These are phyloP conservation scores for Rhizopus stolonifer DNA, from an alignment of 371 early-diverging fungal genomes.

Conservation along the genomic window DNA sequence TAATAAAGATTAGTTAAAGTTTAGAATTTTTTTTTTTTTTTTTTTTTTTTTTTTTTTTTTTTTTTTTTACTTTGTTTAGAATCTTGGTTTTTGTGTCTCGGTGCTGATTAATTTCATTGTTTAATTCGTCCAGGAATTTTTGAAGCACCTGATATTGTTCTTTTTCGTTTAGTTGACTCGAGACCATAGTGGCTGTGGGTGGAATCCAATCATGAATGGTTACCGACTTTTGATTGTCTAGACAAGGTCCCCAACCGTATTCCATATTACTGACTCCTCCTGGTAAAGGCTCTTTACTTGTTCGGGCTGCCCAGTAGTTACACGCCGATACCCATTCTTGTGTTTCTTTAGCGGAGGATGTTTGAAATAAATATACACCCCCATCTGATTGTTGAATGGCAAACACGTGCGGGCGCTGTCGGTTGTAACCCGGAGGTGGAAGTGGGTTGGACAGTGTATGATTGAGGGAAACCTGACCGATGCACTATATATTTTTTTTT, in stretches of 20 bases:
- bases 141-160: constrained; percentile 35
- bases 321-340: constrained; percentile 84
- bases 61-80: constrained; percentile 39
- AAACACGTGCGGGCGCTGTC: constrained; percentile 80
- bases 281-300: constrained; percentile 83
- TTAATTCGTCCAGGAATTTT: constrained; percentile 31
- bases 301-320: constrained; percentile 93
- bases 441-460: constrained; percentile 82
- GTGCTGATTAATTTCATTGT: constrained; percentile 43
- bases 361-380: constrained; percentile 85
- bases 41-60: too few species aligned
- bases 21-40: too few species aligned
- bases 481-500: constrained; percentile 36
- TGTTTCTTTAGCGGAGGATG: constrained; percentile 64
- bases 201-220: constrained; percentile 46
- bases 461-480: constrained; percentile 70
- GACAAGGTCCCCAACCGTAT: constrained; percentile 86
- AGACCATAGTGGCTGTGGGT: constrained; percentile 38
- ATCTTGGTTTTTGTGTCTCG: constrained; percentile 45
- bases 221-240: constrained; percentile 42
- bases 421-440: constrained; percentile 83
- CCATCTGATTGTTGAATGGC: constrained; percentile 82
- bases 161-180: constrained; percentile 36
- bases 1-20: constrained; percentile 12
- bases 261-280: constrained; percentile 89